phyloP scores from a whole-genome alignment of 177 flowering plant species.

The Vitis hybrid region DNA sequence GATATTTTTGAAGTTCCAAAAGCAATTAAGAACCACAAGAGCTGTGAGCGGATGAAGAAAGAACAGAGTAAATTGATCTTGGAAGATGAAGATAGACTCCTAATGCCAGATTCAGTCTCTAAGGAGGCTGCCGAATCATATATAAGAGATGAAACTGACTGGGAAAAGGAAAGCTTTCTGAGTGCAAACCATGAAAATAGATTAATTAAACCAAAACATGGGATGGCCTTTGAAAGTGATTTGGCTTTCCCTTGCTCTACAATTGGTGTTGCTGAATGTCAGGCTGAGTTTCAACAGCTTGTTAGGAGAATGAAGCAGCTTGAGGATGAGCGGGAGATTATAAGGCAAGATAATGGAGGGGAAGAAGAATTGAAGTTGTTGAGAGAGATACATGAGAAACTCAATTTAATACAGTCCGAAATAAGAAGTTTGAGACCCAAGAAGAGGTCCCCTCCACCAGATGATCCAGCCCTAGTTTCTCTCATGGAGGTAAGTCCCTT shows the following conservation, averaged over 20 bases:
- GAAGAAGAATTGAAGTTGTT: constrained; percentile 47
- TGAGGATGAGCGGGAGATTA: constrained; percentile 36
- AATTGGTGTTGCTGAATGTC: constrained; percentile 20
- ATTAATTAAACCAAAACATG: constrained; percentile 20
- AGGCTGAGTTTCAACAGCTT: constrained; percentile 35
- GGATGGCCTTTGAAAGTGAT: constrained; percentile 15
- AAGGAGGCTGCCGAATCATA: constrained; percentile 10
- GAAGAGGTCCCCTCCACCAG: constrained; percentile 19
- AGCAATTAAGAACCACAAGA: constrained; percentile 13
- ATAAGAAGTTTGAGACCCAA: constrained; percentile 28
- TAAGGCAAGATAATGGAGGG: constrained; percentile 29
- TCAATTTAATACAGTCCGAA: constrained; percentile 43
- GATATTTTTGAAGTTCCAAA: constrained; percentile 79
- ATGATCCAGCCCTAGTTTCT: constrained; percentile 31
- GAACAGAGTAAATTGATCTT: constrained; percentile 17
- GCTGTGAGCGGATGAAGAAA: constrained; percentile 13
- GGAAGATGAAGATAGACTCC: constrained; percentile 30
- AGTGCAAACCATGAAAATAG: constrained; percentile 17
- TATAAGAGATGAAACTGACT: constrained; percentile 19
- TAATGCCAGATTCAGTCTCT: constrained; percentile 26
- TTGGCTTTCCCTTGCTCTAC: constrained; percentile 16
- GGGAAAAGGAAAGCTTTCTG: constrained; percentile 20
- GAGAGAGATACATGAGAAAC: constrained; percentile 48
- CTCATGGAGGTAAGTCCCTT: constrained; percentile 46
- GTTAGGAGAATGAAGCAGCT: constrained; percentile 42